Base-by-base conservation (phyloP, 225 moss, liverwort and hornwort species). In the Rhytidiadelphus loreus region DNA sequence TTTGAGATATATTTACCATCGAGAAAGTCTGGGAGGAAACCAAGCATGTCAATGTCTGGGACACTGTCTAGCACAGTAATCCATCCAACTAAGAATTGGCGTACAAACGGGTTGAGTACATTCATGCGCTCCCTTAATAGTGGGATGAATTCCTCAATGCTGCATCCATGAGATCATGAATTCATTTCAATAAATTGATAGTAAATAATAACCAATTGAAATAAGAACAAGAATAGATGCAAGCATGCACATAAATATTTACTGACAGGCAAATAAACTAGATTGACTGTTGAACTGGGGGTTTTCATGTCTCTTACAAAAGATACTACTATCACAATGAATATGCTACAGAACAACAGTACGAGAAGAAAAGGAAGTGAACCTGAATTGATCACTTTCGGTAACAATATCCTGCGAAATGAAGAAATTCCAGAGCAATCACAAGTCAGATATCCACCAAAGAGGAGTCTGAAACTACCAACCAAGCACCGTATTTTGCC, bases 321-420 rank as follows among this genome's bases (percentile, higher is more conserved):
- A 55, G 26, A 58, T 39, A 76, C 58, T 86, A 87, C 77, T 68
- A 50, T 5, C 74, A 60, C 44, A 55, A 59, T 30, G 44, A 86
- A 88, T 46, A 48, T 39, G 80, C 60, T 75, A 74, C 80, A 81
- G 35, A 44, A 73, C 65, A 87, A 52, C 64, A 85, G 85, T 68
- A 70, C 37, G 53, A 82, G 52, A 74, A 88, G 86, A 60, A 70
- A 21, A 62, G 17, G 88, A 92, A 85, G 61, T 46, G 63, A 73
- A 95, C 95, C 95, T 95, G 91, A 95, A 95, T 92, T 95, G 92
- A 90, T 95, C 92, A 89, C 95, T 93, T 90, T 93, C 95, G 62
- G 95, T 95, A 37, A 95, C 95, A 84, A 95, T 95, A 89, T 95
- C 95, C 95, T 95, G 95, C 88, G 87, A 63, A 83, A 78, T 53